Evolutionary conservation across 805 yeast species (phyloP), one percentile per base, ranked within the genome.

Genomic region (Zygotorulaspora sp.): DNA sequence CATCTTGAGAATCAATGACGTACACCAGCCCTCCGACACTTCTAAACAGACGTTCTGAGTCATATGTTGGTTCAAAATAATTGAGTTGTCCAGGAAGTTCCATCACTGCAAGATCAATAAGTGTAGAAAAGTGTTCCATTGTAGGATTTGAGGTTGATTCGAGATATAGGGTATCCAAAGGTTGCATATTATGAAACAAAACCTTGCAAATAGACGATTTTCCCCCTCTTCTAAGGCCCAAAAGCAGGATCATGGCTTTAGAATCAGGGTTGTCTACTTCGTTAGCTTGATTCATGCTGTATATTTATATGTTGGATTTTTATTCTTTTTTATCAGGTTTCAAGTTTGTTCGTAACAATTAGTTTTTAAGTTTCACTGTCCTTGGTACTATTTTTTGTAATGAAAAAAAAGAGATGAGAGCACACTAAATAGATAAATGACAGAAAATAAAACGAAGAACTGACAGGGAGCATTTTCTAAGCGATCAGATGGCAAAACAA

Each of bases 191-290:
- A 61, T 90, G 96, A 63, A 92, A 92, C 2, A 92, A 94, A 10
- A 92, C 97, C 57, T 90, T 88, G 54, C 96, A 81, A 21, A 92
- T 92, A 3, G 97, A 88, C 6, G 96, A 86, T 63, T 92, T 92
- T 10, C 98, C 98, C 14, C 90, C 84, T 58, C 85, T 68, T 54
- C 96, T 74, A 23, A 88, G 72, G 1, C 97, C 97, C 96, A 88
- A 85, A 39, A 88, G 63, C 18, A 88, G 70, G 31, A 88, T 78
- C 25, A 88, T 83, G n/a, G 94, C 95, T 56, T 78, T 80, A 25
- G 80, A 70, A 44, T 75, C 82, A 20, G 37, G 45, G 19, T 46
- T 50, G 12, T 39, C 43, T 5, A 35, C 12, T 11, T 19, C 35
- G 24, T 36, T 29, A 26, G 23, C 23, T 30, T 30, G 25, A 13